phyloP scores from a whole-genome alignment of 108 stramenopile species.

The Parietichytrium sp. region DNA sequence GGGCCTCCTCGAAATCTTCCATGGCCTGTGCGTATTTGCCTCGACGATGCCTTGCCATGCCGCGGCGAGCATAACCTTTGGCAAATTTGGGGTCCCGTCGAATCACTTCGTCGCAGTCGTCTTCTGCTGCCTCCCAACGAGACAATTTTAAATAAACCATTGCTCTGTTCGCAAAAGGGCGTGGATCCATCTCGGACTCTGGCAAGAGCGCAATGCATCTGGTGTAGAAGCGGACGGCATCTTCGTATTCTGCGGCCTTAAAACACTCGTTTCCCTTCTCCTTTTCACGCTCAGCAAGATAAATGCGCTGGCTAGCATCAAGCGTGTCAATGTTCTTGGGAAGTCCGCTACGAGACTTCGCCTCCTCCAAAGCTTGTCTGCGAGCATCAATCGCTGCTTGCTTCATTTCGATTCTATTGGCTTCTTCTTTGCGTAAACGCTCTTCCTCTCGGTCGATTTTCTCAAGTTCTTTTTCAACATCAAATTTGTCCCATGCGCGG shows the following conservation, averaged over 20 bases:
- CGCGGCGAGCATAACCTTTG: conserved; percentile 57
- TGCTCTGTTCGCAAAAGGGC: conserved; percentile 58
- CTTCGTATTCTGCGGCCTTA: conserved; percentile 49
- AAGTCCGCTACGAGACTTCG: neutral
- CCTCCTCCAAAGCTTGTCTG: neutral
- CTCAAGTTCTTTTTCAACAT: conserved; percentile 49
- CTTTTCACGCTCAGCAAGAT: conserved; percentile 54
- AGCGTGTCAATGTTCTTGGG: conserved; percentile 43
- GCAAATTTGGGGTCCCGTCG: conserved; percentile 51
- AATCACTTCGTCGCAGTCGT: conserved; percentile 56
- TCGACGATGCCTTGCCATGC: conserved; percentile 50
- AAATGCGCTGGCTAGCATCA: conserved; percentile 43
- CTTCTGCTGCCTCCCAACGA: conserved; percentile 48
- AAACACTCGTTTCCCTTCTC: conserved; percentile 72
- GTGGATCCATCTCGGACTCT: conserved; percentile 29
- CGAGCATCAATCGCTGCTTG: neutral
- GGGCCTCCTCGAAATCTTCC: conserved; percentile 29
- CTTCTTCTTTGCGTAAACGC: neutral
- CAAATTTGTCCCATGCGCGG: conserved; percentile 62
- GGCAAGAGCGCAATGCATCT: conserved; percentile 46
- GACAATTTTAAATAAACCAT: conserved; percentile 45
- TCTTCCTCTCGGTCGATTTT: conserved; percentile 34
- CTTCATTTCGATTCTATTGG: neutral
- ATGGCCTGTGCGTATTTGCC: conserved; percentile 42
- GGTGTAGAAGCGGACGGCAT: conserved; percentile 56